These are phyloP conservation scores for Trametes punicea DNA, from an alignment of 768 basidiomycete species.

Conservation along the genomic window DNA sequence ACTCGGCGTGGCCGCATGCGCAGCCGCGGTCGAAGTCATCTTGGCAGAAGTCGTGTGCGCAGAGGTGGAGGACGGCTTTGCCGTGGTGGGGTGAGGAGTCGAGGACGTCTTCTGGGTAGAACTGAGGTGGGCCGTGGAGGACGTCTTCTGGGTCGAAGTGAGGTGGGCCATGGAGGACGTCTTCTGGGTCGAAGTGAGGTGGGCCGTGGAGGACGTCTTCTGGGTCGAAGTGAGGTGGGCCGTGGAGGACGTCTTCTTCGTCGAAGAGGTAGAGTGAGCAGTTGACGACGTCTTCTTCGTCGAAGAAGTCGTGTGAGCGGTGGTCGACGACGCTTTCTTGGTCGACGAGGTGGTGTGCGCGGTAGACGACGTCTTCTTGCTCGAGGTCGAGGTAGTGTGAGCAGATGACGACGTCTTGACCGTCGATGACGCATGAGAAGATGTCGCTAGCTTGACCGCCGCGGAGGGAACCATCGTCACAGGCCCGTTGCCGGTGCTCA, in stretches of 20 bases:
- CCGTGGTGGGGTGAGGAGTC: background rate
- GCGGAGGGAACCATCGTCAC: background rate
- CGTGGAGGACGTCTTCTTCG: background rate
- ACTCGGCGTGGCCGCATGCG: background rate
- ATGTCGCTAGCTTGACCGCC: background rate
- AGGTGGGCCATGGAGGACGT: background rate
- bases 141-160: background rate
- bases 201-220: background rate
- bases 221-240: background rate
- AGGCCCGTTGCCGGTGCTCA: no score
- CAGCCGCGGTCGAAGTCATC: background rate
- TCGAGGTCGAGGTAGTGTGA: background rate
- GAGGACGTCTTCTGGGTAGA: background rate
- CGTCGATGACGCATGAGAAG: background rate
- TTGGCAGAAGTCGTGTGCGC: background rate
- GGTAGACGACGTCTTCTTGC: background rate
- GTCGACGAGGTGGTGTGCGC: background rate
- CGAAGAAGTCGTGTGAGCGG: background rate
- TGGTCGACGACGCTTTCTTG: background rate
- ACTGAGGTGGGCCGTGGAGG: background rate
- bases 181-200: background rate
- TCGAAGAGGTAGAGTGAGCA: background rate
- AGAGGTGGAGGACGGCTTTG: background rate
- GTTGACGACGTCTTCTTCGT: background rate
- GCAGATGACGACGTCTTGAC: background rate